Base-by-base conservation (phyloP, 73 alveolate species). In the Stentor roeselii region DNA sequence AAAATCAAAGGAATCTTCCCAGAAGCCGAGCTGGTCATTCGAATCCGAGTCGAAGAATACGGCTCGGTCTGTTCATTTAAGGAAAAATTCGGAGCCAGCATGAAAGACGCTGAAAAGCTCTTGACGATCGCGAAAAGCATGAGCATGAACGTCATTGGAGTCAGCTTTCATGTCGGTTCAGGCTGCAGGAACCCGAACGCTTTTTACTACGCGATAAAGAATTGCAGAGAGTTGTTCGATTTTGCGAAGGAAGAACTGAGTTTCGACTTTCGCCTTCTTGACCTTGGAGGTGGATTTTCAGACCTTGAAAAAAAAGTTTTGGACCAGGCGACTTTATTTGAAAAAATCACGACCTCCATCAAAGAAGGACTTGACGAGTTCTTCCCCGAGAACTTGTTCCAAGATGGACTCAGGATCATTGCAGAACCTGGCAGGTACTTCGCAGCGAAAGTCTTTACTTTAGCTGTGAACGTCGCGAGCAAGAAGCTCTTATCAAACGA, bases 201-300 rank as follows among this genome's bases (percentile, higher is more conserved):
- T 32, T 67, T 15, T 67, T 15, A 31, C 38, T n/a, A 67, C 2
- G 82, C 82, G 15, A 15, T 67, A 27, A 21, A 27, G 82, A 15
- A 15, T 67, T 36, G 60, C 11, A 67, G 42, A 35, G 0, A 31
- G 32, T 36, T 31, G n/a, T 67, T 67, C 31, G 31, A 67, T 67
- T 15, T 15, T 32, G 31, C 31, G n/a, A 50, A 67, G 31, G 59
- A 21, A 67, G 82, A 15, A 67, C n/a, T n/a, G 42, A n/a, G 82
- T 32, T 15, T 67, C 31, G 60, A 32, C 38, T 31, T 30, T 15
- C 38, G n/a, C 27, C 38, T 67, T 27, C 38, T 67, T 67, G 82
- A 67, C 42, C n/a, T 67, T 67, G 82, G 82, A 67, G 82, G 82
- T 27, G 82, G 82, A 15, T 67, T 67, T 2, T n/a, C 82, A 27